Conservation (phyloP, 176 grass and related monocot genomes). For the Themeda triandra region DNA sequence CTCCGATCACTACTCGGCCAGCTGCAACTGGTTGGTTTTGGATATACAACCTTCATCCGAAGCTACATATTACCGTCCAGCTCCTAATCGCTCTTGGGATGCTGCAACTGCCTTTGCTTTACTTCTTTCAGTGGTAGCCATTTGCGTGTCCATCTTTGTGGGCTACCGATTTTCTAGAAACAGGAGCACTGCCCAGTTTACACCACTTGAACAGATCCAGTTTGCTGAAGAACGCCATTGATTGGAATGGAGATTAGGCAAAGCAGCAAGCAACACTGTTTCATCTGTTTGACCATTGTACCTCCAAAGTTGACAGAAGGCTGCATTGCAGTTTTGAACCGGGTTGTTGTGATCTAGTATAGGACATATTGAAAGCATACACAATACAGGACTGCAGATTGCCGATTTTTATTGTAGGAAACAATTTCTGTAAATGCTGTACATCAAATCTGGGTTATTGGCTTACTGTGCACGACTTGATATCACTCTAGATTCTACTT, state of each 20-base stretch:
- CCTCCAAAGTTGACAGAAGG: neutral
- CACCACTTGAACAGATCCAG: slow-evolving; percentile 57
- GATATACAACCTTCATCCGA: slow-evolving; percentile 61
- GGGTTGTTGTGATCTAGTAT: slow-evolving; percentile 8
- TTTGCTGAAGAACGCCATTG: slow-evolving; percentile 3
- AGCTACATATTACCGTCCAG: slow-evolving; percentile 33
- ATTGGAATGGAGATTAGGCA: neutral
- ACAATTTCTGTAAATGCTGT: slow-evolving; percentile 27
- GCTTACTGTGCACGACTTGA: neutral
- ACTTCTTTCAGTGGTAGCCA: slow-evolving; percentile 79
- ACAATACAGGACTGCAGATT: neutral
- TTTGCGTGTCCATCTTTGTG: slow-evolving; percentile 69
- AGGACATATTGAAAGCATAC: slow-evolving; percentile 7
- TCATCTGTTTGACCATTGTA: neutral
- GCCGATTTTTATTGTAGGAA: slow-evolving; percentile 15
- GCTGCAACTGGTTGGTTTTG: slow-evolving; percentile 85
- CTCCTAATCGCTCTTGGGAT: slow-evolving; percentile 77
- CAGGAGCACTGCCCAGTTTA: slow-evolving; percentile 55
- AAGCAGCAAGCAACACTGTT: neutral
- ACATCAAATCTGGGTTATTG: neutral
- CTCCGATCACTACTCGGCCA: slow-evolving; percentile 85
- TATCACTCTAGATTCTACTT: neutral
- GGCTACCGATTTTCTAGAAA: slow-evolving; percentile 81
- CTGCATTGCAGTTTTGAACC: slow-evolving; percentile 10
- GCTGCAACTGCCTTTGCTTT: slow-evolving; percentile 71